phyloP scores from a whole-genome alignment of 2,329 filamentous ascomycete genomes.

The Aspergillus ustus region DNA sequence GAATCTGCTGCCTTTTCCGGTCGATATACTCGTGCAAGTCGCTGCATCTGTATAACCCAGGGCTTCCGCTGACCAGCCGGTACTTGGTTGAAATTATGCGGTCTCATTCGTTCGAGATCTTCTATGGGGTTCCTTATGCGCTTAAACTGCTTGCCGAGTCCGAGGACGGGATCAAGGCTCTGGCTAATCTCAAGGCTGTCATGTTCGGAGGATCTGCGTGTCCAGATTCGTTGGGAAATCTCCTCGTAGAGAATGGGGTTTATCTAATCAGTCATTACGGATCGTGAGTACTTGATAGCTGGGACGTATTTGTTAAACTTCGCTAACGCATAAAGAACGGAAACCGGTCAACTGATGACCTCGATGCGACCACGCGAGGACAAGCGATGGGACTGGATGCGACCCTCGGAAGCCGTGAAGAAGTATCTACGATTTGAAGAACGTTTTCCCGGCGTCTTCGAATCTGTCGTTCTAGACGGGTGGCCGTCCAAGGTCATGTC shows the following conservation, averaged over 20 bases:
- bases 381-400: conserved; percentile 66
- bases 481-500: conserved; percentile 47
- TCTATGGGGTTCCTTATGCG: conserved; percentile 67
- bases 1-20: conserved; percentile 59
- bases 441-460: conserved; percentile 40
- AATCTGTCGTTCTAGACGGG: conserved; percentile 41
- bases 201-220: conserved; percentile 63
- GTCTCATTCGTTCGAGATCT: conserved; percentile 54
- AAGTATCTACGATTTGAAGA: conserved; percentile 50
- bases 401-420: conserved; percentile 45
- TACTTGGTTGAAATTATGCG: conserved; percentile 53
- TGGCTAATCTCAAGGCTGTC: conserved; percentile 57
- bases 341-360: conserved; percentile 66
- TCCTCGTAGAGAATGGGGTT: conserved; percentile 57
- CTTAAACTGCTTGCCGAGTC: conserved; percentile 67
- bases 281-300: conserved; percentile 46
- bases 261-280: conserved; percentile 63
- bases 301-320: not conserved
- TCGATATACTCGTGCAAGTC: conserved; percentile 57
- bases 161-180: conserved; percentile 55
- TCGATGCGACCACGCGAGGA: conserved; percentile 59
- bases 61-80: conserved; percentile 59
- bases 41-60: conserved; percentile 60
- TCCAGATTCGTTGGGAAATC: conserved; percentile 63
- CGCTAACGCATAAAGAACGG: conserved; percentile 50